These are phyloP conservation scores for Calonectria ilicicola DNA, from an alignment of 2,329 filamentous ascomycete species.

Conservation along the genomic window DNA sequence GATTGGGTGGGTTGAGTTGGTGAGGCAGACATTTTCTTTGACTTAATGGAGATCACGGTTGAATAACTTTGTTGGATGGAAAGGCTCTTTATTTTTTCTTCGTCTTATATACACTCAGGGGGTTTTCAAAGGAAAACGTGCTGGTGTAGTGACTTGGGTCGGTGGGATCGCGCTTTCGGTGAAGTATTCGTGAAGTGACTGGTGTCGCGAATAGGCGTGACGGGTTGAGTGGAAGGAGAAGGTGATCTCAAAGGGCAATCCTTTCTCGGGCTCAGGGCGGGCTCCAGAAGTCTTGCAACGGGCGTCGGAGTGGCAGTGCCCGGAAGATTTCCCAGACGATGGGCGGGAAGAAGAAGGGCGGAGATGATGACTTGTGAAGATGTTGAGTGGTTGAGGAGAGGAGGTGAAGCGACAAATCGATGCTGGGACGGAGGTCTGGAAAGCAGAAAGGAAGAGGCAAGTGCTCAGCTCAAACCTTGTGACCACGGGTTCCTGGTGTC, in stretches of 20 bases:
- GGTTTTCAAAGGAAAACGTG: slow-evolving; percentile 93
- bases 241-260: slow-evolving; percentile 42
- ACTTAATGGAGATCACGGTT: slow-evolving; percentile 40
- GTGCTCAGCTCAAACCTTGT: slow-evolving; percentile 54
- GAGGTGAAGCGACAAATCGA: slow-evolving; percentile 51
- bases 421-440: slow-evolving; percentile 50
- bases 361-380: slow-evolving; percentile 48
- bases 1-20: slow-evolving; percentile 75
- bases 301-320: slow-evolving; percentile 37
- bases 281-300: slow-evolving; percentile 48
- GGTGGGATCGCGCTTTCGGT: slow-evolving; percentile 57
- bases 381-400: slow-evolving; percentile 47
- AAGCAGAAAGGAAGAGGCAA: slow-evolving; percentile 53
- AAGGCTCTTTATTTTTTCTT: slow-evolving; percentile 47
- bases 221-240: slow-evolving; percentile 45
- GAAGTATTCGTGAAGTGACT: slow-evolving; percentile 55
- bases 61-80: slow-evolving; percentile 44
- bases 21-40: slow-evolving; percentile 78
- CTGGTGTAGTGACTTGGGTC: slow-evolving; percentile 76
- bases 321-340: slow-evolving; percentile 45
- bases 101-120: slow-evolving; percentile 85
- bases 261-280: slow-evolving; percentile 44
- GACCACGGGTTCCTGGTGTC: slow-evolving; percentile 37
- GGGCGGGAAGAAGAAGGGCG: slow-evolving; percentile 47
- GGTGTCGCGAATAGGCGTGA: slow-evolving; percentile 49